Conservation (phyloP, 2,329 filamentous ascomycete species). For the Torrubiella hemipterigena region DNA sequence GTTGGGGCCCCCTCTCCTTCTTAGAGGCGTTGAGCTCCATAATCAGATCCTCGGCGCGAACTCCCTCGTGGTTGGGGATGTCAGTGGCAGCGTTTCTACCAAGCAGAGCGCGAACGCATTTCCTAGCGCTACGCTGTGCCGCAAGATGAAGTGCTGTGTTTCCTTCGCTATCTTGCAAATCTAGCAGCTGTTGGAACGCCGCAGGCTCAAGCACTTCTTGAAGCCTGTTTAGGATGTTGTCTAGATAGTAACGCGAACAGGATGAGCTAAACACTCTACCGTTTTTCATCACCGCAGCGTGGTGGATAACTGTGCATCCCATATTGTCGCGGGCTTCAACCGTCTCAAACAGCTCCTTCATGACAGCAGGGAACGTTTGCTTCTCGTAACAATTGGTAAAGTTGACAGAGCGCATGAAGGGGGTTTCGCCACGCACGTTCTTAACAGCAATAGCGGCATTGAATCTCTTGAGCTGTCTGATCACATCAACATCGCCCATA, state of each 20-base stretch:
- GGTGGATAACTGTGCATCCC: conserved; percentile 84
- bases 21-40: conserved; percentile 59
- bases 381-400: conserved; percentile 98
- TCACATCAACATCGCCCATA: conserved; percentile 91
- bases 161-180: conserved; percentile 72
- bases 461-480: conserved; percentile 74
- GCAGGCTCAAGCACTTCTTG: conserved; percentile 64
- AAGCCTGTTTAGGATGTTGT: conserved; percentile 79
- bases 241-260: conserved; percentile 86
- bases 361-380: conserved; percentile 73
- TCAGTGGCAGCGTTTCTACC: conserved; percentile 73
- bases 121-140: conserved; percentile 75
- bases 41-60: conserved; percentile 78
- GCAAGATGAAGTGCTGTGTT: conserved; percentile 73
- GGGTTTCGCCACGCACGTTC: conserved; percentile 71
- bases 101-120: conserved; percentile 72
- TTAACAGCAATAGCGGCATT: conserved; percentile 62
- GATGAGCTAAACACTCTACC: conserved; percentile 73
- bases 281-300: conserved; percentile 80
- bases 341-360: conserved; percentile 73
- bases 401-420: conserved; percentile 84
- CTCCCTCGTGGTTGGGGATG: conserved; percentile 68
- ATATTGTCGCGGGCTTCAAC: conserved; percentile 68
- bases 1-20: conserved; percentile 54
- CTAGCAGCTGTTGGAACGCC: conserved; percentile 67